Evolutionary conservation across 1,284 basidiomycete genomes (phyloP), one percentile per base, ranked within the genome.

Genomic region (Ganoderma sp.): DNA sequence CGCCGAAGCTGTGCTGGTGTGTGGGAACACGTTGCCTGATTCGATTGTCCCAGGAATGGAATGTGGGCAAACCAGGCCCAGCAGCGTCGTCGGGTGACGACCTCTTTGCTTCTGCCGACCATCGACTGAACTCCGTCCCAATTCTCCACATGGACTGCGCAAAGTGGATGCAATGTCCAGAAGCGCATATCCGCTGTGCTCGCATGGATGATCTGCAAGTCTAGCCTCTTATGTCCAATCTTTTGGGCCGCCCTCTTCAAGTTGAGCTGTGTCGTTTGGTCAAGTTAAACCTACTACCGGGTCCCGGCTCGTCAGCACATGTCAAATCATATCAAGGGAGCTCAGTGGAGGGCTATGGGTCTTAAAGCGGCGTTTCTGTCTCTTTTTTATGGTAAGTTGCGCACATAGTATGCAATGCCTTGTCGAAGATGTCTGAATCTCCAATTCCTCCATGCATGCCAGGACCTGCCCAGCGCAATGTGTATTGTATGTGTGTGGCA

Each of bases 1-100:
- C 65, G 63, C 65, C 65, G 69, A 68, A 68, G 34, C 56, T 3
- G 56, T 58, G 28, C 34, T 19, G 10, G 34, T 19, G n/a, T n/a
- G 56, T 58, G 56, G 9, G 56, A 58, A 58, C 14, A 15, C 3
- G 14, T 5, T 15, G 25, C 54, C 28, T 14, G 54, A 56, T 56
- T 34, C 28, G 52, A 28, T 8, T 1, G 17, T n/a, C 5, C 28
- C 28, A 14, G 4, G 32, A 56, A 56, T 28, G 52, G 52, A 56
- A 56, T 32, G 54, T 56, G 28, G 15, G 15, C 32, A 34, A 34
- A 19, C 32, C 32, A n/a, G 52, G 48, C 19, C 48, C 9, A 14
- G 22, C 22, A 7, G 2, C 37, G 37, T 0, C 37, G 37, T 39
- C 37, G 8, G 37, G 37, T 25, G 48, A 15, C 28, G 7, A 28